Conservation (phyloP, 83 land plant species). For the Picea abies region DNA sequence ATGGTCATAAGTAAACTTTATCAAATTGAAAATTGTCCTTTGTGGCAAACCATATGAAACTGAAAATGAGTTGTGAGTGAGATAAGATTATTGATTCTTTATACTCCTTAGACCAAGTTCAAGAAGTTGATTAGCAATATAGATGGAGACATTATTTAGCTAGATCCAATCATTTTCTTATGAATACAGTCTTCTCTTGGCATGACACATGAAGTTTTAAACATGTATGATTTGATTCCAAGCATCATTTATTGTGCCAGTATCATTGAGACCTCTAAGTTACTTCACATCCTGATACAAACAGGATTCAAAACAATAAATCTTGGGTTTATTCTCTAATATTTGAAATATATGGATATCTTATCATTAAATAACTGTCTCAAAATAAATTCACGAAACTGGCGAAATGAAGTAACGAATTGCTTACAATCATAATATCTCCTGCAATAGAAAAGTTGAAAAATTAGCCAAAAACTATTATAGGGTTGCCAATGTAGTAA, state of each 20-base stretch:
- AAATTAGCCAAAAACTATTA: background rate
- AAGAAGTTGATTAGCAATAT: no score
- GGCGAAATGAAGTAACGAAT: slow-evolving; percentile 1
- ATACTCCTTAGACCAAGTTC: background rate
- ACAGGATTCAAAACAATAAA: background rate
- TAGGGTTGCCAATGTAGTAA: background rate
- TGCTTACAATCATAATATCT: slow-evolving; percentile 88
- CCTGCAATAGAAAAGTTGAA: slow-evolving; percentile 38
- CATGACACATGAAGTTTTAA: background rate
- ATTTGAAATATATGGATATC: background rate
- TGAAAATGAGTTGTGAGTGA: slow-evolving; percentile 13
- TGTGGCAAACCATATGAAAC: background rate
- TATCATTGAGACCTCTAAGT: background rate
- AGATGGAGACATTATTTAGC: background rate
- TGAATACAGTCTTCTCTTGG: background rate
- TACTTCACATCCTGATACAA: background rate
- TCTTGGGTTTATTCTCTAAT: background rate
- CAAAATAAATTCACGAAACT: background rate
- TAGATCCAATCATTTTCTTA: background rate
- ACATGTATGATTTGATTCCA: background rate
- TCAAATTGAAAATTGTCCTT: background rate
- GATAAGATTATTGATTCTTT: background rate
- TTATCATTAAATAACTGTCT: background rate
- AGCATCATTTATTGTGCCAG: background rate
- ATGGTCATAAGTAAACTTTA: background rate